Percentiles rank a stretch among this genome's conserved stretches.
These are phyloP conservation scores for Globisporangium cylindrosporum DNA, from an alignment of 352 stramenopile genomes.

Conservation along the genomic window DNA sequence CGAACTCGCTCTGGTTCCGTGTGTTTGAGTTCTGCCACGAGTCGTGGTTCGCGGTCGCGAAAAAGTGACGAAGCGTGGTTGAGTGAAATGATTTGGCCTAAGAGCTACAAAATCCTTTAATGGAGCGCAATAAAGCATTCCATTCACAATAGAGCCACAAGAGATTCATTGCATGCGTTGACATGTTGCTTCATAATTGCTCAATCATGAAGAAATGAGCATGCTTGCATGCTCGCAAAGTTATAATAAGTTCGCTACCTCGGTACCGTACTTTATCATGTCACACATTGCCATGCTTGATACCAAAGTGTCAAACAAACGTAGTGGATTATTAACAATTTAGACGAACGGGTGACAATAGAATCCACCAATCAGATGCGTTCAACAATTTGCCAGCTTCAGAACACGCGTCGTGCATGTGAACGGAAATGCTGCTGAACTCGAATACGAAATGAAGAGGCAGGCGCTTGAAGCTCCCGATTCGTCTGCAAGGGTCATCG, in stretches of 20 bases:
- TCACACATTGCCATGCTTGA: neutral
- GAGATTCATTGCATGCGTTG: neutral
- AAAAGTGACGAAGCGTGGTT: neutral
- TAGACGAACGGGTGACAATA: neutral
- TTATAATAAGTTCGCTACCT: neutral
- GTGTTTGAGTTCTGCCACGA: conserved; percentile 59
- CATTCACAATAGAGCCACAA: neutral
- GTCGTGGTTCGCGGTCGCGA: conserved; percentile 40
- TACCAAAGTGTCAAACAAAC: neutral
- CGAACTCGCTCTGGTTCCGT: conserved; percentile 42
- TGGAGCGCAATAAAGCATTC: neutral
- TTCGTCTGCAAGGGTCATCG: no score
- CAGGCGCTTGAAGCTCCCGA: no score
- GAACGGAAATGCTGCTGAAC: no score
- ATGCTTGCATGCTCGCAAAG: neutral
- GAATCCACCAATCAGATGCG: conserved; percentile 1
- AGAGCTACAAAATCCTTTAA: neutral
- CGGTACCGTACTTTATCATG: neutral
- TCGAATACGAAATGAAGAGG: no score
- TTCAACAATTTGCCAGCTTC: no score
- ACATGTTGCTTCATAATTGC: neutral
- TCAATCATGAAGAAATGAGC: neutral
- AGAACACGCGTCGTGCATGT: neutral
- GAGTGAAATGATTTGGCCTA: neutral
- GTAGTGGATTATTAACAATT: neutral